Evolutionary conservation across 1,139 yeast species (phyloP).

Genomic region (Sugiyamaella neomexicana): DNA sequence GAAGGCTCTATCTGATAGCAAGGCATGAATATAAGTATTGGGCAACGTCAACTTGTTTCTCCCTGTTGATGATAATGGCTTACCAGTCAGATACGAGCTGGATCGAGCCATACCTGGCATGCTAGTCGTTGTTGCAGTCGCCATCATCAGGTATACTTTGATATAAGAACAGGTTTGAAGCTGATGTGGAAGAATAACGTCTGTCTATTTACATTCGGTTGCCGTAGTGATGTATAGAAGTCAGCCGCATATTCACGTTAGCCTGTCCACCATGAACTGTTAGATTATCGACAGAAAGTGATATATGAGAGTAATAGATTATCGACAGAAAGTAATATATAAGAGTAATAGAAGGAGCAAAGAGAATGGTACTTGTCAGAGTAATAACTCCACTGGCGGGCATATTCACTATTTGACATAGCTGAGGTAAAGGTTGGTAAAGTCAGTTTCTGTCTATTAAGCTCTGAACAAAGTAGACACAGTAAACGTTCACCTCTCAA

Average conservation of each 20-base stretch:
- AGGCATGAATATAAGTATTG: constrained; percentile 23
- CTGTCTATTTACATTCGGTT: constrained; percentile 6
- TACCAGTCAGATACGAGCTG: background rate
- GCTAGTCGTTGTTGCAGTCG: background rate
- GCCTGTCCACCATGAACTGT: too few relatives aligned
- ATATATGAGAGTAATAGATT: too few relatives aligned
- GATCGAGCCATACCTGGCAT: background rate
- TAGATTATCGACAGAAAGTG: too few relatives aligned
- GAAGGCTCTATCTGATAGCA: constrained; percentile 19
- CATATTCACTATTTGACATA: too few relatives aligned
- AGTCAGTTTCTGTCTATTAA: too few relatives aligned
- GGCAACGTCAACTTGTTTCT: constrained; percentile 20
- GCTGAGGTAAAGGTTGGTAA: too few relatives aligned
- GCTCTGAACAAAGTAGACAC: too few relatives aligned
- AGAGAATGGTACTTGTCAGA: too few relatives aligned
- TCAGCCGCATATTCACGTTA: background rate
- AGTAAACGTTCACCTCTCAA: too few relatives aligned
- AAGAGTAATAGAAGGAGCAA: too few relatives aligned
- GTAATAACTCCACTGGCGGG: too few relatives aligned
- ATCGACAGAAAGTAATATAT: too few relatives aligned
- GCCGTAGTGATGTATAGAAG: background rate
- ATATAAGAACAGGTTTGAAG: background rate
- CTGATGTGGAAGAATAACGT: background rate
- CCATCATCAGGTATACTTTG: background rate
- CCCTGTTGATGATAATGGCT: background rate